Base-by-base conservation (phyloP, 345 rosid genomes). In the Excoecaria cochinchinensis region DNA sequence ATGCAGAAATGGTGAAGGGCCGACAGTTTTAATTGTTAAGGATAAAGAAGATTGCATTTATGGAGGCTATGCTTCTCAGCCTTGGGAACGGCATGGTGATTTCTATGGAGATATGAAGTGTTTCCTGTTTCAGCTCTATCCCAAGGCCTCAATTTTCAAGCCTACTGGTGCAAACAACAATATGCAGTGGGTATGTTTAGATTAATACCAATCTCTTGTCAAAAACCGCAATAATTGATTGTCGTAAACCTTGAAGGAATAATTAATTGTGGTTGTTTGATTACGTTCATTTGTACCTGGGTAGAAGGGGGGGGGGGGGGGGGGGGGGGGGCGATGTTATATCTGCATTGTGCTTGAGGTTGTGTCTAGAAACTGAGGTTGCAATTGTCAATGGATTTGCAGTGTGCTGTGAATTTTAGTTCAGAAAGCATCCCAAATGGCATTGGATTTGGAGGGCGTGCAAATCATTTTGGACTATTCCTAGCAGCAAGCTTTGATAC, bases 81-180 rank as follows among this genome's bases (percentile, higher is more conserved):
- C 97, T 44, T 92, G 97, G 97, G 97, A 86, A 80, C 92, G 83
- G 75, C 86, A 89, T 74, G 80, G 92, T 6, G 91, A 92, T 84
- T 95, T 95, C 85, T 95, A 95, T 74, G 97, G 97, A 51, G 97
- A 92, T 79, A 84, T 95, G 95, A 95, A 95, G 80, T 89, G 94
- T 67, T 91, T 92, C 72, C 88, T 92, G 63, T 90, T 95, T 82
- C 95, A 95, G 85, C 92, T 92, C 4, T 83, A 83, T 74, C 97
- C 97, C 46, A 82, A 72, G 76, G 90, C 91, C 70, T 85, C 97
- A 16, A 80, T 90, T 63, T 89, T 66, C 87, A 86, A 84, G 83
- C 97, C 98, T 69, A 94, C 92, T 9, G 97, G 97, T 73, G 95
- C 90, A 76, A 94, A 92, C 88, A 85, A 47, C 38, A 91, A 91